These are phyloP conservation scores for Clavariopsis aquatica DNA, from an alignment of 495 filamentous ascomycete genomes.

Conservation along the genomic window DNA sequence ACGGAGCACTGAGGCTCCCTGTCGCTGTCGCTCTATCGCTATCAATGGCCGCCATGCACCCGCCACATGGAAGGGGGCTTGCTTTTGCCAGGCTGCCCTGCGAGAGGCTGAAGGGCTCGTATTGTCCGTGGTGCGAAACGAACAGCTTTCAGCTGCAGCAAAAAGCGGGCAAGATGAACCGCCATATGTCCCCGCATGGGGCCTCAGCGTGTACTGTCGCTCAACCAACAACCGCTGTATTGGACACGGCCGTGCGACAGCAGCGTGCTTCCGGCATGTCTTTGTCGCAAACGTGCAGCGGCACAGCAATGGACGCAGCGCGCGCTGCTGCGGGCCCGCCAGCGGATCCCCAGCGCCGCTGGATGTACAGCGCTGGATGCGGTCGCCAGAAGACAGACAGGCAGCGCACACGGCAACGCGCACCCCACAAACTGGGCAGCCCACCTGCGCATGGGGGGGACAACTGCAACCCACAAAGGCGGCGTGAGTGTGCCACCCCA, in stretches of 20 bases:
- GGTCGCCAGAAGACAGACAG: too few relatives aligned
- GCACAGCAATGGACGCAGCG: background rate
- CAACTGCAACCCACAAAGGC: conserved; percentile 28
- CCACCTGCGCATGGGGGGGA: conserved; percentile 29
- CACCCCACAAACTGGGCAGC: conserved; percentile 29
- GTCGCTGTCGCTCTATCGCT: conserved; percentile 2
- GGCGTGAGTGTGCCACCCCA: conserved; percentile 31
- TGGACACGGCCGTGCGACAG: background rate
- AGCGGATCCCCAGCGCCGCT: background rate
- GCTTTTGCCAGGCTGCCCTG: background rate
- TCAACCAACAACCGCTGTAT: background rate
- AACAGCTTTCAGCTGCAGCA: background rate
- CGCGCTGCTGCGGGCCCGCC: conserved; percentile 1
- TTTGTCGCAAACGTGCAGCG: background rate
- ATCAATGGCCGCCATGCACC: background rate
- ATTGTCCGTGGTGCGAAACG: background rate
- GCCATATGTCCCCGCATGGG: background rate
- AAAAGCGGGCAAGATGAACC: background rate
- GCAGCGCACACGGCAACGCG: background rate
- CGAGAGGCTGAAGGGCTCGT: background rate
- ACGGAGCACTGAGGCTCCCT: background rate
- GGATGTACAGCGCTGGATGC: too few relatives aligned
- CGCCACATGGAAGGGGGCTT: background rate
- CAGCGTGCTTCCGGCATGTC: background rate
- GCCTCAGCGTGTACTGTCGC: background rate